Base-by-base conservation (phyloP, 192 early-diverging fungal species). In the Backusella luteola region DNA sequence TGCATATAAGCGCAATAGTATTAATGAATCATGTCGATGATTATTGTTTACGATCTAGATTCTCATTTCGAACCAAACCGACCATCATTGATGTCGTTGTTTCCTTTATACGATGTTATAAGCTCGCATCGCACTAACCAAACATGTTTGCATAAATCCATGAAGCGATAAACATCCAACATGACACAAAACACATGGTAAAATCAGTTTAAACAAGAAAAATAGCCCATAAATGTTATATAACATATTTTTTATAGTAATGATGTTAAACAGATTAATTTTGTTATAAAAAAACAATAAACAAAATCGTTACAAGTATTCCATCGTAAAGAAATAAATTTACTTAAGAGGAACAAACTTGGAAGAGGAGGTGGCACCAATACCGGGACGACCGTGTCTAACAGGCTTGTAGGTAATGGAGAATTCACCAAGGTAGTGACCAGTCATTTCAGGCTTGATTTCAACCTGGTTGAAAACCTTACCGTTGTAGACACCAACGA, bases 391-490 rank as follows among this genome's bases (percentile, higher is more conserved):
- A 93, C 97, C 97, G 95, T 99, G 97, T 86, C 91, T 94, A 85
- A 99, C 97, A 76, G 96, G 96, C 93, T 99, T 99, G 94, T 99
- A 99, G 79, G 96, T 86, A 83, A 99, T 95, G 76, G 78, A 79
- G 78, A 79, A 79, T 34, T 79, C 78, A 66, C 74, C 78, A 63
- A 79, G 74, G 59, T 79, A 79, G 69, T 79, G 78, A 34, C 73
- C 78, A 29, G 73, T 73, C 78, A 79, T 79, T n/a, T 79, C 78
- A 63, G 78, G 77, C 72, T 92, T 98, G 90, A 99, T 94, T 91
- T 99, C 97, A 81, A 99, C 92, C 91, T 97, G 96, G 93, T 95
- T 98, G 91, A 99, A 99, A 79, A 91, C 93, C 95, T 99, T 99
- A 83, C 97, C 97, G 91, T 98, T 98, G 94, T 99, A 97, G 81